phyloP scores from a whole-genome alignment of 345 rosid species.

The Syzygium oleosum region DNA sequence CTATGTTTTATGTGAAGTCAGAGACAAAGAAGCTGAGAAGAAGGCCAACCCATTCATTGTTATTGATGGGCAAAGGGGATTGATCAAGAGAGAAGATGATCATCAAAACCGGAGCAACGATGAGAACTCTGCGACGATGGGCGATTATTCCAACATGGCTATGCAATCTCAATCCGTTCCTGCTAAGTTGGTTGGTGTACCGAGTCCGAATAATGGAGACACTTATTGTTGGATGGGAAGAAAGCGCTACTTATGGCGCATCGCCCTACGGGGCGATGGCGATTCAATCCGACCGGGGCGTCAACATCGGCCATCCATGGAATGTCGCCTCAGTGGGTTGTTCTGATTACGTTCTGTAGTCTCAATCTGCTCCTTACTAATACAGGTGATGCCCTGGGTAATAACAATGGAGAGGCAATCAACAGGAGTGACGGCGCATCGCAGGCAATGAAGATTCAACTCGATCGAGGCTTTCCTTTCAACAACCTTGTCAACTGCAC shows the following conservation, averaged over 20 bases:
- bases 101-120: not conserved
- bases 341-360: not conserved
- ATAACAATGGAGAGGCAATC: not conserved
- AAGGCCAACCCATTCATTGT: not conserved
- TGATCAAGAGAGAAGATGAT: not conserved
- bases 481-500: not conserved
- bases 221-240: not conserved
- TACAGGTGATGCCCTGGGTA: not conserved
- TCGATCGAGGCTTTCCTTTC: not conserved
- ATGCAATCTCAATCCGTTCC: not conserved
- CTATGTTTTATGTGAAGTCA: not conserved
- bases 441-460: not conserved
- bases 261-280: not conserved
- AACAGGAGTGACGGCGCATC: not conserved
- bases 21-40: not conserved
- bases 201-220: not conserved
- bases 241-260: not conserved
- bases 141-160: not conserved
- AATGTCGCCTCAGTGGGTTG: not conserved
- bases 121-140: not conserved
- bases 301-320: not conserved
- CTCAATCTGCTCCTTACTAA: not conserved
- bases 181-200: not conserved
- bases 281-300: not conserved
- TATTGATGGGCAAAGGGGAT: not conserved